Conservation (phyloP, 176 grass and related monocot species). For the Guadua angustifolia region DNA sequence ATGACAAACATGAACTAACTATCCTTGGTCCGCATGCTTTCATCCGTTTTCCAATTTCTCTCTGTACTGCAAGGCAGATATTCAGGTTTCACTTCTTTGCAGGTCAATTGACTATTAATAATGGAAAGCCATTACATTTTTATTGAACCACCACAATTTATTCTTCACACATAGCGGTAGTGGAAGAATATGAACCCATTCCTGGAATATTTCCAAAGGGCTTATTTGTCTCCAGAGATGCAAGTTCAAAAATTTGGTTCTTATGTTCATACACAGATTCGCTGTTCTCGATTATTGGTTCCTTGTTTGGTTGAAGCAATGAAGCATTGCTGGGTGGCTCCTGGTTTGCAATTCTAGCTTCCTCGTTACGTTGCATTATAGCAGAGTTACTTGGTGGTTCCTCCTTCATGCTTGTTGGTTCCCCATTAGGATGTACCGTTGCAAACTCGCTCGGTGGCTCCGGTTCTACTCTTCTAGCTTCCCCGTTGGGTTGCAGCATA, state of each 20-base stretch:
- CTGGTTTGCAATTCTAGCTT: not conserved
- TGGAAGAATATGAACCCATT: not conserved
- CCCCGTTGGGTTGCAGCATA: not conserved
- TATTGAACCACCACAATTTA: conserved; percentile 29
- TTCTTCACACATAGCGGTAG: not conserved
- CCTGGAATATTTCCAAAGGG: not conserved
- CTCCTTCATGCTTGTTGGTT: conserved; percentile 9
- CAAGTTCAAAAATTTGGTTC: not conserved
- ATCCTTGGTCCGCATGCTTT: not conserved
- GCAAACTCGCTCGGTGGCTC: not conserved
- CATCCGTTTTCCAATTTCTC: conserved; percentile 19
- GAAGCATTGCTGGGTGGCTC: conserved; percentile 31
- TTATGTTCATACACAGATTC: conserved; percentile 3
- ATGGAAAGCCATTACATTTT: not conserved
- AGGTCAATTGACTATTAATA: not conserved
- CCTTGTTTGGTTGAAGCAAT: conserved; percentile 18
- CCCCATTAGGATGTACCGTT: conserved; percentile 3
- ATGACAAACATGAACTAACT: conserved; percentile 10
- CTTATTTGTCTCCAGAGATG: conserved; percentile 10
- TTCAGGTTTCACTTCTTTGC: not conserved
- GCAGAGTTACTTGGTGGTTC: not conserved
- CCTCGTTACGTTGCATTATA: not conserved
- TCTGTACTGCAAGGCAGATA: not conserved
- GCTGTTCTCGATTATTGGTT: conserved; percentile 18
- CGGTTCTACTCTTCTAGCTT: not conserved